Base-by-base conservation (phyloP, 306 rosid species). In the Coriaria nepalensis region DNA sequence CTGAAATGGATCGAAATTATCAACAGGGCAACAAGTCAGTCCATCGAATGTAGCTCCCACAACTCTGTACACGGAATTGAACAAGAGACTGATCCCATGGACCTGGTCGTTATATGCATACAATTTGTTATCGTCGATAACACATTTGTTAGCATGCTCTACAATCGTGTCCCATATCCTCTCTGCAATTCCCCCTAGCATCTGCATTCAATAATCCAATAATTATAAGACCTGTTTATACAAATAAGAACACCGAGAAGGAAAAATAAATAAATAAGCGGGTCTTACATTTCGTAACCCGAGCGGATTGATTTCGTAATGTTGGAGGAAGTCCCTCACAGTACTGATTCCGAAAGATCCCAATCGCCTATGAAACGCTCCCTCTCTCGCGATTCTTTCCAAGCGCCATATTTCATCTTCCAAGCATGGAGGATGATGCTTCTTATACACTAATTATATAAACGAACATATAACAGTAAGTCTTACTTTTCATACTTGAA, bases 381-480 rank as follows among this genome's bases (percentile, higher is more conserved):
- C 93, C 1, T 54, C 69, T 57, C 65, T 73, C 1, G 73, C 64
- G 34, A 85, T 78, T 52, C n/a, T 67, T 65, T 45, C 57, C 74
- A 85, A 68, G 37, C 93, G 83, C 84, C 82, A 85, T 13, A 75
- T 4, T 13, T 74, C 70, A 36, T 84, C 94, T 0, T 52, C 13
- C 71, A 73, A 66, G 10, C 0, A 29, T 33, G 95, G 93, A 47
- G 84, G 87, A 57, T 53, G 10, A 55, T 73, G 82, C 15, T 85
- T 85, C 74, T 48, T 57, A 55, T 75, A 66, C 33, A 33, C 95
- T 85, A 70, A 33, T 72, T 54, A 5, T 14, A 42, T 8, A 52
- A 66, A 37, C 32, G 60, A 59, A 56, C 29, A 8, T 20, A 35
- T 8, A 5, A 37, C 7, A 29, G 61, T 50, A 50, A 67, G 54